A percentile compares a stretch with the other conserved stretches of the same genome.
Evolutionary conservation across 1,284 basidiomycete species (phyloP).

Genomic region (Stygiomarasmius scandens): DNA sequence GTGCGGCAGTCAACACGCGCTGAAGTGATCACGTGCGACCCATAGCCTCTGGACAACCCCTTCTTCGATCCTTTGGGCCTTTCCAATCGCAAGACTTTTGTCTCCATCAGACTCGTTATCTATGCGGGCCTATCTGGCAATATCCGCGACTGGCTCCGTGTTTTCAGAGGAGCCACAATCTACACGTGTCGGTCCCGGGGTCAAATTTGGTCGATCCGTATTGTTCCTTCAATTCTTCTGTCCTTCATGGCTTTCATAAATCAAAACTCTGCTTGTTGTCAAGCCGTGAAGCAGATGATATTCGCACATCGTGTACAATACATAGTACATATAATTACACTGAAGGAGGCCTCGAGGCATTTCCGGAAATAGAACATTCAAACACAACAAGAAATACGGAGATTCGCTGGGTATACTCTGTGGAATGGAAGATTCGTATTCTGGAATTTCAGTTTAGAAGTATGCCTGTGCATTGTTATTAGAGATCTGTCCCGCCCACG

Average conservation of each 20-base stretch:
- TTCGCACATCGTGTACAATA: too few species aligned
- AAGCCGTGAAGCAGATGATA: too few species aligned
- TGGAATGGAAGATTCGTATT: too few species aligned
- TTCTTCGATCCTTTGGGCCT: neutral
- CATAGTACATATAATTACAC: too few species aligned
- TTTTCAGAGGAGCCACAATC: too few species aligned
- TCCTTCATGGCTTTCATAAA: neutral
- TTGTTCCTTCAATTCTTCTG: neutral
- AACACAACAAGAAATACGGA: too few species aligned
- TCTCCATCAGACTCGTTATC: neutral
- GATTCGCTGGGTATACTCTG: too few species aligned
- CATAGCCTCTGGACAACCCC: neutral
- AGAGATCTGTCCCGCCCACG: neutral
- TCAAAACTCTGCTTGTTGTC: neutral
- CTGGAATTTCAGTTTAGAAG: conserved; percentile 2
- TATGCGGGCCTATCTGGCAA: neutral
- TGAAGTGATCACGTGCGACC: conserved; percentile 4
- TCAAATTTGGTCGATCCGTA: neutral
- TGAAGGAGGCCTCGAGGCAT: too few species aligned
- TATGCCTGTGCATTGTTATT: conserved; percentile 7
- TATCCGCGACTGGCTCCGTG: neutral
- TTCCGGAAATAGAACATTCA: too few species aligned
- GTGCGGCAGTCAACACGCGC: conserved; percentile 14
- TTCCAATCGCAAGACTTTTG: neutral
- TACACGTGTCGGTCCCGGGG: neutral